phyloP scores from a whole-genome alignment of 345 rosid species.

The Linum tenue region DNA sequence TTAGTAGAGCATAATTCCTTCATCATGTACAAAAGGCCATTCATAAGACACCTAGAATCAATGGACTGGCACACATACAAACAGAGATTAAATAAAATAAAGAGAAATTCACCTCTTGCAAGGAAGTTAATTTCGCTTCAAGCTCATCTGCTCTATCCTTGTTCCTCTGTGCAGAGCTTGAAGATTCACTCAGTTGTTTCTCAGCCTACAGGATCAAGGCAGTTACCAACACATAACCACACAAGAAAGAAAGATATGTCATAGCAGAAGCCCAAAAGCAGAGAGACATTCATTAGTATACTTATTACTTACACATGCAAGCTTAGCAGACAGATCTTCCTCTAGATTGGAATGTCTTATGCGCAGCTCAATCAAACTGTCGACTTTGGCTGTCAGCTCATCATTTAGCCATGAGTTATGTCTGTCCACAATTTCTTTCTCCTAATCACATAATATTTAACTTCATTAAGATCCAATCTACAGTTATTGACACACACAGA shows the following conservation, averaged over 20 bases:
- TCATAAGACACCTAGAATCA: conserved; percentile 14
- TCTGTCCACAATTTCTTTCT: conserved; percentile 80
- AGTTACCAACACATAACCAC: conserved; percentile 1
- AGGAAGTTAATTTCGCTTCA: conserved; percentile 38
- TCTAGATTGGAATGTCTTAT: conserved; percentile 58
- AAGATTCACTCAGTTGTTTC: conserved; percentile 45
- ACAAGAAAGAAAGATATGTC: neutral
- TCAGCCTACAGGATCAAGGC: conserved; percentile 40
- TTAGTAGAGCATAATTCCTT: conserved; percentile 68
- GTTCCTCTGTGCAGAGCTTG: conserved; percentile 60
- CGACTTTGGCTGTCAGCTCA: conserved; percentile 69
- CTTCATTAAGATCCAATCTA: neutral
- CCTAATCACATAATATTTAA: conserved; percentile 35
- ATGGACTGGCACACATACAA: conserved; percentile 3
- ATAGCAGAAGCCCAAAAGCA: neutral
- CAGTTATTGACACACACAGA: neutral
- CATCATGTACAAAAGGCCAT: conserved; percentile 12
- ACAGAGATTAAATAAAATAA: neutral
- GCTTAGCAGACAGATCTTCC: conserved; percentile 72
- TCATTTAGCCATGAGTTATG: conserved; percentile 90
- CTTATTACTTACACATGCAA: conserved; percentile 59
- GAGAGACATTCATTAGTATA: neutral
- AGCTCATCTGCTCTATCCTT: conserved; percentile 73
- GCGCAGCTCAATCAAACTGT: conserved; percentile 50
- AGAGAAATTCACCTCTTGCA: conserved; percentile 50